Percentiles rank a stretch among this genome's conserved stretches.
These are phyloP conservation scores for Kwoniella bestiolae DNA, from an alignment of 768 basidiomycete genomes.

Conservation along the genomic window DNA sequence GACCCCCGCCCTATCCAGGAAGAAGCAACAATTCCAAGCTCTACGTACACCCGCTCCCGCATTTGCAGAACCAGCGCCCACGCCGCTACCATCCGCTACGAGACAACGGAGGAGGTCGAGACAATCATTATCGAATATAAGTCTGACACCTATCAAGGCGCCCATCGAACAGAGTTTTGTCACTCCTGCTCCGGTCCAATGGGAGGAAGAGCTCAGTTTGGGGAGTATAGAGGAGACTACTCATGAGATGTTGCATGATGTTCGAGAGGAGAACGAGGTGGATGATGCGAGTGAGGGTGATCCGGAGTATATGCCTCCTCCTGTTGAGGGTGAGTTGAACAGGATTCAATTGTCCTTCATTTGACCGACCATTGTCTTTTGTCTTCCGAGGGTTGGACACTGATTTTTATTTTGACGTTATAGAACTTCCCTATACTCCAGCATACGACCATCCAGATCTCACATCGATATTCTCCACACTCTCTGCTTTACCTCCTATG, in stretches of 20 bases:
- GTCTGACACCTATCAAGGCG: conserved; percentile 29
- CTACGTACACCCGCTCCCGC: conserved; percentile 37
- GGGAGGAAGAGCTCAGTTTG: conserved; percentile 48
- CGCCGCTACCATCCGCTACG: conserved; percentile 46
- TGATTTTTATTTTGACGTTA: neutral
- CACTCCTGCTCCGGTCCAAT: conserved; percentile 36
- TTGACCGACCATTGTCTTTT: too few species aligned
- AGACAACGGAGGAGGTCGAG: conserved; percentile 36
- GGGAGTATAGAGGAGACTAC: conserved; percentile 29
- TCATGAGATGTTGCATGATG: conserved; percentile 22
- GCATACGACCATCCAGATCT: conserved; percentile 24
- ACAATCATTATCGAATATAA: conserved; percentile 21
- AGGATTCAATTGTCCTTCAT: too few species aligned
- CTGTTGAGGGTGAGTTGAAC: conserved; percentile 17
- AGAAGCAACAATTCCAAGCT: conserved; percentile 4
- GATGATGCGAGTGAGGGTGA: conserved; percentile 61
- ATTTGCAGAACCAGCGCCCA: conserved; percentile 18
- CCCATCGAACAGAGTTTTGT: conserved; percentile 23
- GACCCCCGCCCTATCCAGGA: conserved; percentile 21
- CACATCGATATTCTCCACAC: conserved; percentile 7
- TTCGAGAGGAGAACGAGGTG: conserved; percentile 26
- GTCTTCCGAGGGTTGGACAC: too few species aligned
- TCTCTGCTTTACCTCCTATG: conserved; percentile 12
- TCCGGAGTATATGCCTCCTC: conserved; percentile 21
- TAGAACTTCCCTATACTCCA: conserved; percentile 22